Base-by-base conservation (phyloP, 78 protist species). In the Chrysochromulina parva region DNA sequence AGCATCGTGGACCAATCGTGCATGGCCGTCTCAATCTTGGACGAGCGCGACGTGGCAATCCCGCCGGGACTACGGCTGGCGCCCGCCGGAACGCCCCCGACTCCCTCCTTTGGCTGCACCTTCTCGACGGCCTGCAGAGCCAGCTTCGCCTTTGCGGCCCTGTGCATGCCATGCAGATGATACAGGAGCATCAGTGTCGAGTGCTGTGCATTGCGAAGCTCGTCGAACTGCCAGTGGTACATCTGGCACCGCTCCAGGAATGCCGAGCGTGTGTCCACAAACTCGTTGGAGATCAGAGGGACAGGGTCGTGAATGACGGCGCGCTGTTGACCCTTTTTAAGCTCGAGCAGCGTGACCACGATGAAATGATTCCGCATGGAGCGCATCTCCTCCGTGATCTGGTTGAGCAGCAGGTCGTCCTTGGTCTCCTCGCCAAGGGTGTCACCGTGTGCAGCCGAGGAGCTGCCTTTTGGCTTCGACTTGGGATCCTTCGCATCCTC, bases 151-250 rank as follows among this genome's bases (percentile, higher is more conserved):
- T 11, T 28, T 1, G 86, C 86, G 62, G 57, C 50, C 16, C 47
- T 6, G 86, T 78, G 86, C 86, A 53, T 53, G 50, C 59, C 59
- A 62, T 78, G 86, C 86, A 78, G 60, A 62, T 78, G 24, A 62
- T 78, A 78, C 24, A 78, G 86, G 47, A 78, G 86, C 86, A 78
- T 78, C 14, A 78, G 59, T 62, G 86, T 78, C 50, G 86, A 78
- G 47, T 78, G 86, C 86, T 22, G 47, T 50, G 86, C 86, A 62
- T 78, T 78, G 59, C 85, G 55, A 7, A 10, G 59, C 86, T 78
- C 86, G 86, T 78, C 59, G 62, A 78, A 78, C 60, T 78, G 86
- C 86, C 86, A 78, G 86, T 78, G 86, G 86, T 50, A 78, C 57
- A 78, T 53, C 86, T 78, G 86, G 60, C 86, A 78, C 86, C 53